These are phyloP conservation scores for Pythium sukuiense DNA, from an alignment of 352 stramenopile species.

Conservation along the genomic window DNA sequence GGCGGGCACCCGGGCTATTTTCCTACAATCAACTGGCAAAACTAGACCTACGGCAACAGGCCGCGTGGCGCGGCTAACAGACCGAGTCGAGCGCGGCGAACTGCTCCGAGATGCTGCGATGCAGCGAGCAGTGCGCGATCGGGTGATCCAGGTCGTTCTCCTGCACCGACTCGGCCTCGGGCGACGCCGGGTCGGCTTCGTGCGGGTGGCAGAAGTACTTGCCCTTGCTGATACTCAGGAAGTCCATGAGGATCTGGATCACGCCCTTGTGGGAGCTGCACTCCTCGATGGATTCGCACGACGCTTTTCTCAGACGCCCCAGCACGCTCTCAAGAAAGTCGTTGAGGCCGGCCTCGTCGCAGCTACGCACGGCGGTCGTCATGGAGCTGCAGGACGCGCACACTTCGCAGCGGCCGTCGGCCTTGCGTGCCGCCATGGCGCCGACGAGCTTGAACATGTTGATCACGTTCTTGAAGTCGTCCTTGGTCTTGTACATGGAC, in stretches of 20 bases:
- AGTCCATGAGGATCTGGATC: constrained; percentile 84
- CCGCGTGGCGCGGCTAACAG: constrained; percentile 37
- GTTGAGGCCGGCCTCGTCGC: constrained; percentile 59
- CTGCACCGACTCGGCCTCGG: constrained; percentile 29
- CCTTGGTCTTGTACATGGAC: constrained; percentile 81
- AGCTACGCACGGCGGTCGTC: constrained; percentile 36
- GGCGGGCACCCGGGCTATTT: background rate
- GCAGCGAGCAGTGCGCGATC: constrained; percentile 70
- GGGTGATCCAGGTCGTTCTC: constrained; percentile 64
- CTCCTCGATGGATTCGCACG: constrained; percentile 41
- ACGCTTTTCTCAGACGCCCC: constrained; percentile 51
- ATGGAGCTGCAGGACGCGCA: constrained; percentile 53
- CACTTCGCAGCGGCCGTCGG: constrained; percentile 48
- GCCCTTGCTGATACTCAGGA: constrained; percentile 73
- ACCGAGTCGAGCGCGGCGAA: constrained; percentile 79
- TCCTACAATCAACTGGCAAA: constrained; percentile 9
- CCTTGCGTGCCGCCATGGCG: constrained; percentile 57
- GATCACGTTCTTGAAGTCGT: constrained; percentile 80
- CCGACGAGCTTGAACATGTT: constrained; percentile 82
- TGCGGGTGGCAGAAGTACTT: constrained; percentile 72
- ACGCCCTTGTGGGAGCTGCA: constrained; percentile 72
- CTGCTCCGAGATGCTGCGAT: constrained; percentile 72
- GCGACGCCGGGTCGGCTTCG: constrained; percentile 22
- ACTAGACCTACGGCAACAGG: background rate
- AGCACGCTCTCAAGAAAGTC: constrained; percentile 56